Conservation (phyloP, 495 filamentous ascomycete genomes). For the Hypoxylon trugodes region DNA sequence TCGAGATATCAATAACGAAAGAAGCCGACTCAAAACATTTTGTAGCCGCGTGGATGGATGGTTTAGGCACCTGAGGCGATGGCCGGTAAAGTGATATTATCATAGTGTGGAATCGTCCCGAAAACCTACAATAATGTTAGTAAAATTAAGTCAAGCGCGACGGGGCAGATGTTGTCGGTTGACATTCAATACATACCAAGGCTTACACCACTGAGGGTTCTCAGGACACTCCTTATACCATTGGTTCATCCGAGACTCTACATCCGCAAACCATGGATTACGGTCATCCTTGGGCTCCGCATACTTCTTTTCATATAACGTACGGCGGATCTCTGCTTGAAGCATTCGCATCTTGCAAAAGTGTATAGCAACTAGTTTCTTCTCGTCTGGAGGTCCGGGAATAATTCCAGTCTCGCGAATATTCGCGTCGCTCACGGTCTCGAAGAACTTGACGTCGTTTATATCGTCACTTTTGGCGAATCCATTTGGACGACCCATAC, state of each 20-base stretch:
- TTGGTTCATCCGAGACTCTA: conserved; percentile 76
- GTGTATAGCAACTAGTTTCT: conserved; percentile 88
- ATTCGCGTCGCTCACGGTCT: conserved; percentile 76
- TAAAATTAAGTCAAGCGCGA: neutral
- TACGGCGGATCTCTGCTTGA: conserved; percentile 85
- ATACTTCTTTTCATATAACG: conserved; percentile 81
- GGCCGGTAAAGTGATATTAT: conserved; percentile 84
- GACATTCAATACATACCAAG: conserved; percentile 54
- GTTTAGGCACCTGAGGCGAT: conserved; percentile 87
- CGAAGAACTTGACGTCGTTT: conserved; percentile 83
- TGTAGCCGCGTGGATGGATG: conserved; percentile 74
- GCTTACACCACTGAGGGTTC: conserved; percentile 57
- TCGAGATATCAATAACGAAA: conserved; percentile 80
- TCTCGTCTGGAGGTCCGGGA: conserved; percentile 70
- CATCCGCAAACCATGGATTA: conserved; percentile 84
- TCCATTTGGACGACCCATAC: conserved; percentile 81
- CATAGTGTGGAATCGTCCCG: conserved; percentile 81
- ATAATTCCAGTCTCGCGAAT: conserved; percentile 82
- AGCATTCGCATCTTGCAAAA: conserved; percentile 90
- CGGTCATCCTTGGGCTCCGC: conserved; percentile 74
- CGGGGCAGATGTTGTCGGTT: too few relatives aligned
- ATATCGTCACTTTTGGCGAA: conserved; percentile 81
- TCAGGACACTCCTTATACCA: conserved; percentile 67
- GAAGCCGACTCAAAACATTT: conserved; percentile 83
- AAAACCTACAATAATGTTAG: conserved; percentile 66